A percentile compares a stretch with the other conserved stretches of the same genome.
Conservation (phyloP, 2,329 filamentous ascomycete genomes). For the Clonostachys byssicola region DNA sequence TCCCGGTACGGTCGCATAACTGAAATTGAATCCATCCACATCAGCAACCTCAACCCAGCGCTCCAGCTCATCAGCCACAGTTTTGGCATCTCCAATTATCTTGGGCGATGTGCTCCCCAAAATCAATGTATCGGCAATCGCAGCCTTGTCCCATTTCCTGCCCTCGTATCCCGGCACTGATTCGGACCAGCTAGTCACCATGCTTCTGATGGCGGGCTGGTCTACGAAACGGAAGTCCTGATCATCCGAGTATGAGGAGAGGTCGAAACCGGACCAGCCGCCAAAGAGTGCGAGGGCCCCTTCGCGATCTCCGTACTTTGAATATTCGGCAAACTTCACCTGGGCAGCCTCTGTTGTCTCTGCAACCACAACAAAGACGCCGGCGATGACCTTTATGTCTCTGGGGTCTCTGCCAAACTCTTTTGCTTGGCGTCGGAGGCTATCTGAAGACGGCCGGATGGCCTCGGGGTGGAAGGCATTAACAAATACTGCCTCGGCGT, state of each 20-base stretch:
- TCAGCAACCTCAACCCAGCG: constrained; percentile 42
- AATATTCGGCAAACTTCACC: constrained; percentile 31
- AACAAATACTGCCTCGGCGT: constrained; percentile 31
- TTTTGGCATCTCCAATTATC: constrained; percentile 7
- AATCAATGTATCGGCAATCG: constrained; percentile 49
- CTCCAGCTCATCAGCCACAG: constrained; percentile 9
- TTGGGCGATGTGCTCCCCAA: constrained; percentile 30
- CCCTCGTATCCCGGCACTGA: constrained; percentile 5
- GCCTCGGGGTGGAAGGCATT: constrained; percentile 34
- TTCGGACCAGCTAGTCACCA: constrained; percentile 6
- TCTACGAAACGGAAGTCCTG: constrained; percentile 36
- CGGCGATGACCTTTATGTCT: constrained; percentile 36
- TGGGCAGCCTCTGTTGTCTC: constrained; percentile 36
- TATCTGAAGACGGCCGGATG: constrained; percentile 32
- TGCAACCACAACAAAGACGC: constrained; percentile 34
- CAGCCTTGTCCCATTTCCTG: constrained; percentile 51
- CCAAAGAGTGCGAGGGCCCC: constrained; percentile 38
- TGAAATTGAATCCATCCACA: constrained; percentile 49
- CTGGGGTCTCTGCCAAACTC: constrained; percentile 27
- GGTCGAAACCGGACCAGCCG: constrained; percentile 39
- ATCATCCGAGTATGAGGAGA: constrained; percentile 33
- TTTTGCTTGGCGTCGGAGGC: constrained; percentile 28
- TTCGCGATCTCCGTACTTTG: constrained; percentile 35
- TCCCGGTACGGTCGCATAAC: constrained; percentile 2
- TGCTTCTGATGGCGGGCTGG: constrained; percentile 27